These are phyloP conservation scores for Aureobasidium sp. DNA, from an alignment of 2,329 filamentous ascomycete genomes.

Conservation along the genomic window DNA sequence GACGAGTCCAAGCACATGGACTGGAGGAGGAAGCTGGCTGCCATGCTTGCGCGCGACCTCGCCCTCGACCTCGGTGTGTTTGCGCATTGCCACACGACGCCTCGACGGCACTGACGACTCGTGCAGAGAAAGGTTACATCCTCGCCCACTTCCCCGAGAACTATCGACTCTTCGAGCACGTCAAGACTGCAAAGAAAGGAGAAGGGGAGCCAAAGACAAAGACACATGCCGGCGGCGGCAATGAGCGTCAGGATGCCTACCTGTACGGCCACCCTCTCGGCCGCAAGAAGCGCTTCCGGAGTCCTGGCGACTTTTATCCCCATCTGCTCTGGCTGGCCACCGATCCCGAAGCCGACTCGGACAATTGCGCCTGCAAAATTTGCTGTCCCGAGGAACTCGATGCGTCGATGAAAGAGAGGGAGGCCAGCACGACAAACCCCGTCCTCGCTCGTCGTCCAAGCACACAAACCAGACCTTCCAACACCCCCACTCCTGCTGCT, in stretches of 20 bases:
- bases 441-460: constrained; percentile 21
- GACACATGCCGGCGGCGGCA: constrained; percentile 43
- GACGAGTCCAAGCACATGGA: constrained; percentile 50
- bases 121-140: constrained; percentile 40
- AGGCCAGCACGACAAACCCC: constrained; percentile 18
- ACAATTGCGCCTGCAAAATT: constrained; percentile 52
- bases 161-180: constrained; percentile 53
- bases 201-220: constrained; percentile 41
- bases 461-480: constrained; percentile 12
- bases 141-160: constrained; percentile 49
- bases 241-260: constrained; percentile 53
- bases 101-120: neutral
- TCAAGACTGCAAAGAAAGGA: constrained; percentile 43
- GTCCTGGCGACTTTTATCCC: constrained; percentile 54
- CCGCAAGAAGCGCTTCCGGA: constrained; percentile 51
- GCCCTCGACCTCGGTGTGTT: constrained; percentile 22
- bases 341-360: constrained; percentile 45
- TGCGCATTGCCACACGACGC: neutral
- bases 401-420: constrained; percentile 27
- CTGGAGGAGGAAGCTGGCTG: constrained; percentile 52
- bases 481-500: neutral
- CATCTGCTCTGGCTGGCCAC: constrained; percentile 52
- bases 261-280: constrained; percentile 54
- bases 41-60: constrained; percentile 50
- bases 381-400: constrained; percentile 47